Conservation (phyloP, 371 early-diverging fungal genomes). For the Cokeromyces recurvatus region DNA sequence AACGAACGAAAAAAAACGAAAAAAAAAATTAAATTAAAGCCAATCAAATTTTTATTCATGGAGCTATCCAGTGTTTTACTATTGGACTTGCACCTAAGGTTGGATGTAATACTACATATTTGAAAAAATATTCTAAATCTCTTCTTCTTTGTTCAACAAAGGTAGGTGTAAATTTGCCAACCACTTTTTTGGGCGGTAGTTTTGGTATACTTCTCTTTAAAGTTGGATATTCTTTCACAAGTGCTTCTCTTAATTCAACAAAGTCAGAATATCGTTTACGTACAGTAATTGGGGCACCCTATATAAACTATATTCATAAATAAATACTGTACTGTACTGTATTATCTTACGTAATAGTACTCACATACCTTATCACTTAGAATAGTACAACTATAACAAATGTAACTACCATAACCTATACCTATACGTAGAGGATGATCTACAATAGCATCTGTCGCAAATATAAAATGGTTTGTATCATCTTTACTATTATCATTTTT, state of each 20-base stretch:
- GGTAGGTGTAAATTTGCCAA: slow-evolving; percentile 47
- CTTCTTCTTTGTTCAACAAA: slow-evolving; percentile 52
- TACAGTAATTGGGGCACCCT: slow-evolving; percentile 44
- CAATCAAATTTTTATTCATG: too few species aligned
- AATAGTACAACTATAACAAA: slow-evolving; percentile 52
- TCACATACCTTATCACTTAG: slow-evolving; percentile 38
- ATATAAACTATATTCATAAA: background rate
- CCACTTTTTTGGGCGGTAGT: slow-evolving; percentile 52
- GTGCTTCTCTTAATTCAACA: slow-evolving; percentile 40
- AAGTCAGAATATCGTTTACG: slow-evolving; percentile 56
- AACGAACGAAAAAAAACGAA: too few species aligned
- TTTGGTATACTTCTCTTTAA: slow-evolving; percentile 46
- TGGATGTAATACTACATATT: slow-evolving; percentile 51
- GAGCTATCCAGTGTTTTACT: slow-evolving; percentile 46
- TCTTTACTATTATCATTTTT: slow-evolving; percentile 22
- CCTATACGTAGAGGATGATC: slow-evolving; percentile 47
- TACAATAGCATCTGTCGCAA: slow-evolving; percentile 48
- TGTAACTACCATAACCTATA: slow-evolving; percentile 47
- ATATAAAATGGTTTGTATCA: slow-evolving; percentile 20
- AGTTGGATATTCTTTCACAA: slow-evolving; percentile 34
- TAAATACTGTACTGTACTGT: too few species aligned
- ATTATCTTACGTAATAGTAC: background rate
- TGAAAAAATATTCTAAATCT: slow-evolving; percentile 56
- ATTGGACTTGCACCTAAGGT: slow-evolving; percentile 39
- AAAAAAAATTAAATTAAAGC: too few species aligned